A percentile compares a stretch with the other conserved stretches of the same genome.
Evolutionary conservation across 148 eudicot species (phyloP).

Genomic region (Selenicereus undatus): DNA sequence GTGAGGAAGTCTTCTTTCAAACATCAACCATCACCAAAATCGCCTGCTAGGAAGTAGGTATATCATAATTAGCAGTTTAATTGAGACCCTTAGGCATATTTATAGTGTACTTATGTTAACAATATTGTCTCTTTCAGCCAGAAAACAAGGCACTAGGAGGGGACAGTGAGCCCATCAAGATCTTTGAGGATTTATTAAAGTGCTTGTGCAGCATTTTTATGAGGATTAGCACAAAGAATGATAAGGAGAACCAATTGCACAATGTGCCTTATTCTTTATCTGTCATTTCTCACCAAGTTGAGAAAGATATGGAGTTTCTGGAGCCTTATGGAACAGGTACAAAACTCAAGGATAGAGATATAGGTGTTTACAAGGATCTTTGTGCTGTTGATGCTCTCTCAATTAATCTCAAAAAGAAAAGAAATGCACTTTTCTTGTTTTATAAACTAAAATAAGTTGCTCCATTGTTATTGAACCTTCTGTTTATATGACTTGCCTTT

Average conservation of each 20-base stretch:
- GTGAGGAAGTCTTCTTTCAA: slow-evolving; percentile 41
- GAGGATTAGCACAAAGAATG: too few relatives aligned
- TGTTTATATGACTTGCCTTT: neutral
- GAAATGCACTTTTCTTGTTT: slow-evolving; percentile 65
- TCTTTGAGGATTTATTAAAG: slow-evolving; percentile 75
- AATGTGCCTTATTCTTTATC: slow-evolving; percentile 35
- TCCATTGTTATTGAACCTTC: neutral
- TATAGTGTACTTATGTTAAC: neutral
- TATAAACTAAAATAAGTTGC: slow-evolving; percentile 71
- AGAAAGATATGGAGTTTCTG: slow-evolving; percentile 29
- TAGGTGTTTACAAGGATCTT: slow-evolving; percentile 61
- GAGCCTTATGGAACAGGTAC: slow-evolving; percentile 58
- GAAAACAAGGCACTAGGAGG: slow-evolving; percentile 37
- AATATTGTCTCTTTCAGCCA: slow-evolving; percentile 19
- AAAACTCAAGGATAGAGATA: slow-evolving; percentile 48
- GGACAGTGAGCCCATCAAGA: slow-evolving; percentile 64
- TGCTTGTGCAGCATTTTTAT: slow-evolving; percentile 65
- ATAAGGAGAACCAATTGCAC: slow-evolving; percentile 37
- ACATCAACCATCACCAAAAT: slow-evolving; percentile 35
- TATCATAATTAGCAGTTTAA: neutral
- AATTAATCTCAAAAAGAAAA: slow-evolving; percentile 60
- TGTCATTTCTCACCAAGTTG: slow-evolving; percentile 31
- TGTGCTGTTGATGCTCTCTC: slow-evolving; percentile 54
- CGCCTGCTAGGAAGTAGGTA: slow-evolving; percentile 41
- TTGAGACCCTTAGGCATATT: neutral